A percentile compares a stretch with the other conserved stretches of the same genome.
Evolutionary conservation across 2,329 filamentous ascomycete species (phyloP).

Genomic region (Cladophialophora exuberans): DNA sequence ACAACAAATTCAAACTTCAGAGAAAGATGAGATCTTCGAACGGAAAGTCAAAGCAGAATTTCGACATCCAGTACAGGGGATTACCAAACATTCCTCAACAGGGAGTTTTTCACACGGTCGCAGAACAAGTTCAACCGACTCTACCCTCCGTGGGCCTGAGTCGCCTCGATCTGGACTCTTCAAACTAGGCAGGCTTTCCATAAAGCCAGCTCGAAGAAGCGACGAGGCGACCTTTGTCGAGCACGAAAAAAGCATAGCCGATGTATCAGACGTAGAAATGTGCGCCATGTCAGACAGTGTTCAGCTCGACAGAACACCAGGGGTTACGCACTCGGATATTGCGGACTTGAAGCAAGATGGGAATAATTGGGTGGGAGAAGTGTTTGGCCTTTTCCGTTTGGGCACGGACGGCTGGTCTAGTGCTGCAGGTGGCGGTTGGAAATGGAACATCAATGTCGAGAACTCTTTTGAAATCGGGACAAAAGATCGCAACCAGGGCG

Average conservation of each 20-base stretch:
- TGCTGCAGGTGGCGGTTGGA: constrained; percentile 8
- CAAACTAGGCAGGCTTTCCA: constrained; percentile 11
- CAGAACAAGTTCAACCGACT: constrained; percentile 11
- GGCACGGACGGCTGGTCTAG: constrained; percentile 18
- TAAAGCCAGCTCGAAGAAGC: constrained; percentile 12
- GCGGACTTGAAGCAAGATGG: constrained; percentile 2
- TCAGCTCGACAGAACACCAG: not conserved
- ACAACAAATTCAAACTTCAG: constrained; percentile 63
- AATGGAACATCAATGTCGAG: constrained; percentile 19
- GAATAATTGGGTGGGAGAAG: constrained; percentile 24
- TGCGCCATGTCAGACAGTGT: constrained; percentile 1
- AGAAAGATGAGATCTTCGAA: constrained; percentile 63
- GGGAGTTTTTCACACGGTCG: constrained; percentile 1
- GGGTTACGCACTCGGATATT: constrained; percentile 11
- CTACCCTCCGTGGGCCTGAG: not conserved
- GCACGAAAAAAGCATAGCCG: constrained; percentile 10
- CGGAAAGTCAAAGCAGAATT: constrained; percentile 65
- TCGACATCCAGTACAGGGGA: constrained; percentile 39
- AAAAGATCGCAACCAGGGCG: constrained; percentile 13
- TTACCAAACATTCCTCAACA: not conserved
- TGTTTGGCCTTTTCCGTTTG: constrained; percentile 21
- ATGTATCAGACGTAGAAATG: constrained; percentile 17
- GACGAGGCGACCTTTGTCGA: constrained; percentile 22
- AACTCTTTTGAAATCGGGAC: constrained; percentile 18
- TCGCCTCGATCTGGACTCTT: constrained; percentile 10